Evolutionary conservation across 768 basidiomycete genomes (phyloP).

Genomic region (Tephrocybe sp.): DNA sequence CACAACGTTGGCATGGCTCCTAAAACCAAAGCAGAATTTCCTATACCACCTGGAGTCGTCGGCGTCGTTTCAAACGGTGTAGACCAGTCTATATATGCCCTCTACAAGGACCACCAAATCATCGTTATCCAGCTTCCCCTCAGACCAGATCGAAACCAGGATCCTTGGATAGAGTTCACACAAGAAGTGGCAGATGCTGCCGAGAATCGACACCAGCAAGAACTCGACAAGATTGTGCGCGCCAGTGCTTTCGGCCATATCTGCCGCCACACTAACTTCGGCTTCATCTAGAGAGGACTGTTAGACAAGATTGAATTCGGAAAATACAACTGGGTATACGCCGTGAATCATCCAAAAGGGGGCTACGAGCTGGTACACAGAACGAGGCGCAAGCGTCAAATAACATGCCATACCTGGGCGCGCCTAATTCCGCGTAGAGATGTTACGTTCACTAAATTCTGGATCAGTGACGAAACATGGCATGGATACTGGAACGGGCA

Average conservation of each 20-base stretch:
- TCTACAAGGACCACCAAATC: constrained; percentile 11
- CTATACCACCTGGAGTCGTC: constrained; percentile 10
- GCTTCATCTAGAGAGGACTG: constrained; percentile 24
- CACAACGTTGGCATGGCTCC: neutral
- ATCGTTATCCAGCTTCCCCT: constrained; percentile 13
- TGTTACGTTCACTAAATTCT: constrained; percentile 31
- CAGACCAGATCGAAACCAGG: constrained; percentile 2
- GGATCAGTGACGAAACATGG: constrained; percentile 24
- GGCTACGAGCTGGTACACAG: constrained; percentile 30
- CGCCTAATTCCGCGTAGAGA: constrained; percentile 35
- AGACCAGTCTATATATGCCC: constrained; percentile 5
- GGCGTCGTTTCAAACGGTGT: constrained; percentile 1
- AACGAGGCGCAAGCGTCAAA: constrained; percentile 17
- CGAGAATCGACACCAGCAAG: neutral
- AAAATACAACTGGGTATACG: constrained; percentile 35
- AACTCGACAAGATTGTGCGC: constrained; percentile 21
- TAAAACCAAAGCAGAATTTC: neutral
- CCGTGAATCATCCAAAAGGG: constrained; percentile 22
- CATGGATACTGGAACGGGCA: constrained; percentile 37
- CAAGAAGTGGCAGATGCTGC: neutral
- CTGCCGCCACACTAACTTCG: neutral
- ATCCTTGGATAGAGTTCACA: neutral
- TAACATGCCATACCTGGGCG: constrained; percentile 34
- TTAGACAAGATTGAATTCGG: constrained; percentile 30
- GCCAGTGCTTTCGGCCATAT: neutral